Base-by-base conservation (phyloP, 768 basidiomycete species). In the Suillus tomentosus region DNA sequence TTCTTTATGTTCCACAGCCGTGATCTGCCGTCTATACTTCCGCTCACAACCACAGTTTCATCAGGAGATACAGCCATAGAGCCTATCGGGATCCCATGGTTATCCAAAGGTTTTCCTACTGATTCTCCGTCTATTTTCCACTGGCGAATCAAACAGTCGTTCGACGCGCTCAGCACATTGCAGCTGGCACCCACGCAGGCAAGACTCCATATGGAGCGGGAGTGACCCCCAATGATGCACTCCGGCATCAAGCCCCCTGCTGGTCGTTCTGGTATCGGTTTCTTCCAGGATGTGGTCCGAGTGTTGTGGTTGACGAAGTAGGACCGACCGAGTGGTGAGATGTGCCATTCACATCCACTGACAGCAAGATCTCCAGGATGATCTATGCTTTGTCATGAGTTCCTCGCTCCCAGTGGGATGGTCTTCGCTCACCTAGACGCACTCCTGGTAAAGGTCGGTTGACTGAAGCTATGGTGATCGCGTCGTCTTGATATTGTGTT, bases 361-460 rank as follows among this genome's bases (percentile, higher is more conserved):
- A 48, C 24, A 43, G 3, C 47, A 13, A 24, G 47, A 2, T 22
- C 2, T 42, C 40, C 40, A 13, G 8, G n/a, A 13, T 3, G 0
- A 40, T 40, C 56, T 57, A 7, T 40, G 15, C 4, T 57, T 2
- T 1, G 4, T 8, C 15, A 24, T 40, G 8, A 57, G 39, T 57
- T 4, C 22, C 14, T 17, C 9, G 9, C 22, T 24, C 22, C 4
- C 5, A 3, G 37, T 17, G 8, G 5, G 0, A 57, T 0, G 2
- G 11, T 40, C 22, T 40, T 10, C 24, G 5, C 39, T 57, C 9
- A 57, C 39, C 56, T 17, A 40, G 56, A 27, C 39, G 24, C 24
- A 57, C 56, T 17, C 56, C 56, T 40, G 39, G 56, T 40, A 57
- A 40, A 57, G 56, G 56, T 11, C 56, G 56, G 10, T 40, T 17